Percentiles rank a stretch among this genome's conserved stretches.
Evolutionary conservation across 2,329 filamentous ascomycete genomes (phyloP).

Genomic region (Apiospora marii): DNA sequence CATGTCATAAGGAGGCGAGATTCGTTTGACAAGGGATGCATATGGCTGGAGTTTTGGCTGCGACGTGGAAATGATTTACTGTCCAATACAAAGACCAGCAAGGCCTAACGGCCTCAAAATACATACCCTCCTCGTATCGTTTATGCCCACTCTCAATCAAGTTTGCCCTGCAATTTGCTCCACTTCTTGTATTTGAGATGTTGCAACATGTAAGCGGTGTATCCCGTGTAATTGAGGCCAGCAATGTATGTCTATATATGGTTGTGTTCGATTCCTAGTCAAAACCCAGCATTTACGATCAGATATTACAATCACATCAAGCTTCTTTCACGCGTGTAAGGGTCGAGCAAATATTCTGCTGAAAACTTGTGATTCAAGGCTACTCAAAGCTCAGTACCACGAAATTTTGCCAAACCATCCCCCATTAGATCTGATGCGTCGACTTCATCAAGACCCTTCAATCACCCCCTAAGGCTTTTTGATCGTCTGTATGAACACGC

Average conservation of each 20-base stretch:
- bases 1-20: not conserved
- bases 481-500: not conserved
- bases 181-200: not conserved
- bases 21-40: not conserved
- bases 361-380: slow-evolving; percentile 19
- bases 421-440: slow-evolving; percentile 1
- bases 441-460: not conserved
- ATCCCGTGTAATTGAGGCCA: not conserved
- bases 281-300: not conserved
- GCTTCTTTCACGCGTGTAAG: not conserved
- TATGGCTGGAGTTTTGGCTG: slow-evolving; percentile 7
- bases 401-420: not conserved
- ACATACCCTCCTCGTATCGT: not conserved
- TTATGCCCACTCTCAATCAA: not conserved
- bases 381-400: not conserved
- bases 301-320: not conserved
- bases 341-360: not conserved
- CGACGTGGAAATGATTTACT: not conserved
- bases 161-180: not conserved
- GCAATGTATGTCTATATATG: too few relatives aligned
- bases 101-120: not conserved
- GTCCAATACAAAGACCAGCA: not conserved
- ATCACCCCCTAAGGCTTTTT: not conserved
- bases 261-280: too few relatives aligned
- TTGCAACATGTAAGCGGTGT: not conserved